A percentile compares a stretch with the other conserved stretches of the same genome.
Conservation (phyloP, 2,329 filamentous ascomycete genomes). For the Ophiostoma triangulosporum region DNA sequence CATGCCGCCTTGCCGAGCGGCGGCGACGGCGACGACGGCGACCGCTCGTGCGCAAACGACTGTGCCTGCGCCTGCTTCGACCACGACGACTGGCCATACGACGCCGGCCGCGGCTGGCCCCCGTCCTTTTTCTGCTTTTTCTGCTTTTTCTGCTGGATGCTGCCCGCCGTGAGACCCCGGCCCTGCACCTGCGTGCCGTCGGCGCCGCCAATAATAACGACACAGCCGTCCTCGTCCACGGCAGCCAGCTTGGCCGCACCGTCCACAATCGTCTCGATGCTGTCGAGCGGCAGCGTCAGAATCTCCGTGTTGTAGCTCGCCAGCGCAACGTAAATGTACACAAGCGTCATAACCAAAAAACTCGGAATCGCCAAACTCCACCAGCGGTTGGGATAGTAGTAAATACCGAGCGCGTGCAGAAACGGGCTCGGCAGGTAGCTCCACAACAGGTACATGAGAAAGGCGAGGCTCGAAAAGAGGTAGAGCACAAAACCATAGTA, state of each 20-base stretch:
- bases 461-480: conserved; percentile 70
- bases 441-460: conserved; percentile 64
- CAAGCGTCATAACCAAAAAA: conserved; percentile 74
- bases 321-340: conserved; percentile 90
- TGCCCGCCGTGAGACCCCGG: conserved; percentile 4
- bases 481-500: conserved; percentile 99
- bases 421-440: conserved; percentile 85
- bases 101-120: conserved; percentile 3
- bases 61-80: conserved; percentile 1
- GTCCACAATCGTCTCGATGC: conserved; percentile 83
- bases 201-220: conserved; percentile 9
- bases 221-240: conserved; percentile 32
- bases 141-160: neutral
- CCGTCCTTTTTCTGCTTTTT: neutral
- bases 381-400: conserved; percentile 96
- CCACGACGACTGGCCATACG: neutral
- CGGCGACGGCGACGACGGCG: conserved; percentile 13
- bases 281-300: conserved; percentile 65
- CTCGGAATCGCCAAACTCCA: conserved; percentile 89
- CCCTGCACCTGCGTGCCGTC: conserved; percentile 9
- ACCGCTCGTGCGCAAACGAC: conserved; percentile 8
- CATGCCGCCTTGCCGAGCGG: conserved; percentile 8
- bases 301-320: conserved; percentile 84
- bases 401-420: conserved; percentile 81
- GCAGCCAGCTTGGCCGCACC: conserved; percentile 76